Base-by-base conservation (phyloP, 768 basidiomycete species). In the Suillus lakei region DNA sequence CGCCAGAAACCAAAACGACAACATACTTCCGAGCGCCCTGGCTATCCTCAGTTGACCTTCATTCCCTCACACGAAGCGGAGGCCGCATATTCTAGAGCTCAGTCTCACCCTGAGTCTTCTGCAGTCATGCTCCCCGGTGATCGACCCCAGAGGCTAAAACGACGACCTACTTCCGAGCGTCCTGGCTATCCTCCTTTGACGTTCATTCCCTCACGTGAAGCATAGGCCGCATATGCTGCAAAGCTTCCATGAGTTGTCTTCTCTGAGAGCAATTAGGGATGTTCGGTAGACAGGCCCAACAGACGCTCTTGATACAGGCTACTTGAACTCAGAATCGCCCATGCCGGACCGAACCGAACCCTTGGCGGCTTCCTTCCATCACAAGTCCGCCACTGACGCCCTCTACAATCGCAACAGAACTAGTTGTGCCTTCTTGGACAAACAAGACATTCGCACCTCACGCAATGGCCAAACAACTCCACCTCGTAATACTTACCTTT, bases 11-110 rank as follows among this genome's bases (percentile, higher is more conserved):
- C 26, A 28, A 51, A 51, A 30, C 5, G 7, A 38, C 16, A 39
- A 26, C 23, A 36, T 58, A 2, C n/a, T 38, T 26, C 9, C 5
- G 36, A 38, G 16, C 56, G 36, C 8, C 38, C 56, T 18, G 8
- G 48, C 41, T 69, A 69, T 44, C n/a, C 5, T 28, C 73, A 74
- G 34, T 63, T 76, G 59, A 28, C 4, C 59, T 60, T 76, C n/a
- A 65, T 77, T 38, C 73, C 76, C 5, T n/a, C 73, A 30, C 69
- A 30, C 34, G 71, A 77, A 63, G 75, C 74, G 28, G 71, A 76
- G 55, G 66, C 61, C 6, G 71, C 76, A 21, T 77, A 77, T 39
- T 26, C 15, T 26, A 34, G 23, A 56, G 23, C 9, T 34, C 34
- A 1, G 23, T 38, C 36, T 56, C 55, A 38, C 15, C n/a, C n/a